Percentiles rank a stretch among this genome's conserved stretches.
Evolutionary conservation across 106 monocot genomes (phyloP).

Genomic region (Allium fistulosum): DNA sequence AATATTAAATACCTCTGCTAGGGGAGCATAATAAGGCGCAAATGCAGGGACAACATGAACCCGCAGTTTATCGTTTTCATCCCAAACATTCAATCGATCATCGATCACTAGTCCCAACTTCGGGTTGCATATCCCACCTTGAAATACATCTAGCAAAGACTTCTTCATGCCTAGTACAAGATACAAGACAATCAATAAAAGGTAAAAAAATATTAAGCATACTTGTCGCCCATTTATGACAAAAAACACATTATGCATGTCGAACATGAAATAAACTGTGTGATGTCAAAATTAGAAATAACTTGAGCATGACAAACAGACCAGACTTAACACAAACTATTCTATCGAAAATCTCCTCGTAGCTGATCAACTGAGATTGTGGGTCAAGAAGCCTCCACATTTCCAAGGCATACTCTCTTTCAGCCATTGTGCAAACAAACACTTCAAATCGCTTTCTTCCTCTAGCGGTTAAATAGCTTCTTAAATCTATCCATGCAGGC

Average conservation of each 20-base stretch:
- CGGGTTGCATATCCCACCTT: constrained; percentile 86
- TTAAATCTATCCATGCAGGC: constrained; percentile 94
- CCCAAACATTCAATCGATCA: constrained; percentile 96
- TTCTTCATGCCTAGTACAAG: constrained; percentile 50
- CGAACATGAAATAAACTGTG: background rate
- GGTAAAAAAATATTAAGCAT: background rate
- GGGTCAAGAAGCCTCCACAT: constrained; percentile 99
- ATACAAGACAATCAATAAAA: background rate
- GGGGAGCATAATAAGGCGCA: constrained; percentile 93
- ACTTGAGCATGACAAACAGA: constrained; percentile 13
- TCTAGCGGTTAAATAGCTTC: constrained; percentile 91
- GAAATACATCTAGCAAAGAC: constrained; percentile 85
- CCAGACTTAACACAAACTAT: constrained; percentile 98
- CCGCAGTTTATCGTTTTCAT: constrained; percentile 86
- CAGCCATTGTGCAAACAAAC: constrained; percentile 99
- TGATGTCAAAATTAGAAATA: background rate
- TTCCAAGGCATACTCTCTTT: constrained; percentile 98
- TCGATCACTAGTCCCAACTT: constrained; percentile 92
- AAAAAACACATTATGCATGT: background rate
- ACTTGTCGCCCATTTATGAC: background rate
- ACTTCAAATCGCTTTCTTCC: constrained; percentile 98
- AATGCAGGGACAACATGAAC: constrained; percentile 99
- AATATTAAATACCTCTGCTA: constrained; percentile 66
- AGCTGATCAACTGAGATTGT: constrained; percentile 74
- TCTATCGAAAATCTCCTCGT: constrained; percentile 58